Percentiles rank a stretch among this genome's conserved stretches.
Conservation (phyloP, 805 yeast species). For the Zygoascus ofunaensis region DNA sequence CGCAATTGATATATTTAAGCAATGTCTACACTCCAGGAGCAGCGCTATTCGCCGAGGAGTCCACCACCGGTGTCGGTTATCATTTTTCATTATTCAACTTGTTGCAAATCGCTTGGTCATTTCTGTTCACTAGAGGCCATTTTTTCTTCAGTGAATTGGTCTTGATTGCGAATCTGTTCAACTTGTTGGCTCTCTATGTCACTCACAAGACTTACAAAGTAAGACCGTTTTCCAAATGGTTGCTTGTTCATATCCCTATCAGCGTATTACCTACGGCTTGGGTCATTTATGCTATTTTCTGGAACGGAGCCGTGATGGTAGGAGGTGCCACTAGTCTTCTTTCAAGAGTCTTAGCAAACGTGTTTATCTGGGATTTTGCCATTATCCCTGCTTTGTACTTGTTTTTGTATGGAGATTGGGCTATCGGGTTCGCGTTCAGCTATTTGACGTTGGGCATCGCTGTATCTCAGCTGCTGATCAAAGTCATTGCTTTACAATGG, state of each 20-base stretch:
- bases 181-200: constrained; percentile 47
- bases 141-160: constrained; percentile 53
- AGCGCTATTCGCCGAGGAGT: constrained; percentile 19
- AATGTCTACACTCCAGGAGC: constrained; percentile 19
- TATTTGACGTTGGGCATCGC: constrained; percentile 58
- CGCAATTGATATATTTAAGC: constrained; percentile 39
- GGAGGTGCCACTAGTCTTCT: constrained; percentile 44
- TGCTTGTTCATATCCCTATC: constrained; percentile 54
- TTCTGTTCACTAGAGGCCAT: constrained; percentile 49
- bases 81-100: constrained; percentile 59
- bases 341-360: constrained; percentile 61
- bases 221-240: constrained; percentile 43
- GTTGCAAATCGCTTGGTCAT: constrained; percentile 53
- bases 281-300: constrained; percentile 63
- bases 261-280: constrained; percentile 68
- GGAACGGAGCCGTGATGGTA: constrained; percentile 77
- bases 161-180: constrained; percentile 49
- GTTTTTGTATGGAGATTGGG: constrained; percentile 59
- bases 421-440: constrained; percentile 51
- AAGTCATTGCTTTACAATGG: constrained; percentile 76
- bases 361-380: constrained; percentile 70
- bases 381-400: constrained; percentile 53
- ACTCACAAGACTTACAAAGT: constrained; percentile 51
- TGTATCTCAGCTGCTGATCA: constrained; percentile 58
- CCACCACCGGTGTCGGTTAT: constrained; percentile 35